Conservation (phyloP, 371 early-diverging fungal species). For the Saksenaea vasiformis region DNA sequence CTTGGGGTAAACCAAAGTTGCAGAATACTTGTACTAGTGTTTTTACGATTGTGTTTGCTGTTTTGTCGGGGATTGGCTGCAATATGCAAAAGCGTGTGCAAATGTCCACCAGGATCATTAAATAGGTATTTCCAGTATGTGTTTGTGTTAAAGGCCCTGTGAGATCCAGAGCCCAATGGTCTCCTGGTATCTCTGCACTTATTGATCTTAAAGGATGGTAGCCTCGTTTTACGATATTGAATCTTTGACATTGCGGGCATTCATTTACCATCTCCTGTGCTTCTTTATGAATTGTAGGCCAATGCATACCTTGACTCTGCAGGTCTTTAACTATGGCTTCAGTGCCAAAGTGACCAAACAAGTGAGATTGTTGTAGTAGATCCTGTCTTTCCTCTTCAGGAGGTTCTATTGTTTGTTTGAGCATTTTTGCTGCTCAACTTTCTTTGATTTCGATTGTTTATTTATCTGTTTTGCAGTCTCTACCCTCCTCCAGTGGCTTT, state of each 20-base stretch:
- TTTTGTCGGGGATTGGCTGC: too few relatives aligned
- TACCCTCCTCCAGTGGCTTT: too few relatives aligned
- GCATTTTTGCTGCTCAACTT: too few relatives aligned
- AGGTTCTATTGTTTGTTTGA: too few relatives aligned
- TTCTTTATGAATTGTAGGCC: background rate
- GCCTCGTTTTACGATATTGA: background rate
- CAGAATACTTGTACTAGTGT: too few relatives aligned
- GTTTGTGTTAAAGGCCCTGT: background rate
- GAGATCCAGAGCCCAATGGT: conserved; percentile 1
- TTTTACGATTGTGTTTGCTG: too few relatives aligned
- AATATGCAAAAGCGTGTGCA: too few relatives aligned
- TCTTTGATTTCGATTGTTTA: too few relatives aligned
- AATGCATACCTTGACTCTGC: background rate
- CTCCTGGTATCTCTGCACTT: background rate
- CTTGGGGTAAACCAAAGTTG: too few relatives aligned
- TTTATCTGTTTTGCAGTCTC: too few relatives aligned
- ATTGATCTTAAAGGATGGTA: background rate
- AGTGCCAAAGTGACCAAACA: conserved; percentile 7
- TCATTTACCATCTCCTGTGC: background rate
- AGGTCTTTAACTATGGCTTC: background rate
- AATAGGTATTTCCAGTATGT: too few relatives aligned
- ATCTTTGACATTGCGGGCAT: background rate
- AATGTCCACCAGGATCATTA: too few relatives aligned
- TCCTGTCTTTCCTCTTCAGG: background rate
- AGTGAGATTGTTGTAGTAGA: background rate